Evolutionary conservation across 148 eudicot genomes (phyloP).

Genomic region (Polygonum maritimum): DNA sequence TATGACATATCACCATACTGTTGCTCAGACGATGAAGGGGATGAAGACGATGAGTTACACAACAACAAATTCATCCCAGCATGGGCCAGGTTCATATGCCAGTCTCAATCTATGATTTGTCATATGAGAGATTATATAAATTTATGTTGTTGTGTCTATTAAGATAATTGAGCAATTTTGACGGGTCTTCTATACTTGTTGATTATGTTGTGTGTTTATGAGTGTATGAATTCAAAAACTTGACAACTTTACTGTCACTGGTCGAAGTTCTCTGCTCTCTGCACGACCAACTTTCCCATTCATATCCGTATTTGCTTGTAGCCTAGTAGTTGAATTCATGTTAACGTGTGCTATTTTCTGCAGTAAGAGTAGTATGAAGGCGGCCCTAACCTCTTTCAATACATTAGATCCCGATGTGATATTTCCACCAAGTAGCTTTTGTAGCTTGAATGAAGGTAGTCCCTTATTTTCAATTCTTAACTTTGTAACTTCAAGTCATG

Average conservation of each 20-base stretch:
- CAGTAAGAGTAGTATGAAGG: conserved; percentile 63
- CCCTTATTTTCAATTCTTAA: neutral
- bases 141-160: neutral
- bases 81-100: conserved; percentile 76
- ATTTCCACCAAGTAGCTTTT: conserved; percentile 63
- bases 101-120: neutral
- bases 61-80: conserved; percentile 65
- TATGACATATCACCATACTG: conserved; percentile 95
- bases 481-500: neutral
- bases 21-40: conserved; percentile 84
- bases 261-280: neutral
- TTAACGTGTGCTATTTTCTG: conserved; percentile 15
- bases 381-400: conserved; percentile 42
- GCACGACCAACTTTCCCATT: neutral
- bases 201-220: too few relatives aligned
- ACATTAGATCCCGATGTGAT: conserved; percentile 46
- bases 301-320: neutral
- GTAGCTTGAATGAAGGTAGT: conserved; percentile 78
- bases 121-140: neutral
- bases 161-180: neutral
- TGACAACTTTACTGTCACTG: neutral
- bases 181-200: neutral
- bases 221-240: too few relatives aligned
- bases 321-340: neutral
- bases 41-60: conserved; percentile 56